phyloP scores from a whole-genome alignment of 148 eudicot species.

The Tetragonia tetragonoides region DNA sequence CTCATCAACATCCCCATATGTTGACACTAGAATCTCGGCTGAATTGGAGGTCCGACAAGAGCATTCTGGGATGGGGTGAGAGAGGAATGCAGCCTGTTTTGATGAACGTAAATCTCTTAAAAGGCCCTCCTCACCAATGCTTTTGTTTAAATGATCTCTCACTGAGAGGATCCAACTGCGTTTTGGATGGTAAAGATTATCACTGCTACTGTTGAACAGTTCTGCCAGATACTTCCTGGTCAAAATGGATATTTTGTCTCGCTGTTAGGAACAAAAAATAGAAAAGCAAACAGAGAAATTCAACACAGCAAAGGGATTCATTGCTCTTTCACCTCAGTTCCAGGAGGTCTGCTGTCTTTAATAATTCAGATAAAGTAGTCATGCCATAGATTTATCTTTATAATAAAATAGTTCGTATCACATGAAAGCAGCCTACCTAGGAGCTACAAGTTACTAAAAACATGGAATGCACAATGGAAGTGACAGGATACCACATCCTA shows the following conservation, averaged over 20 bases:
- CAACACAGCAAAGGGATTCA: not conserved
- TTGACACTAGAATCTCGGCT: constrained; percentile 29
- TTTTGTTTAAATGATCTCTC: constrained; percentile 74
- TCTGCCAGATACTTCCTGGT: constrained; percentile 69
- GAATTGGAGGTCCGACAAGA: constrained; percentile 59
- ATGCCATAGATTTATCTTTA: too few relatives aligned
- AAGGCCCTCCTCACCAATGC: constrained; percentile 71
- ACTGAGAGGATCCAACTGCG: constrained; percentile 73
- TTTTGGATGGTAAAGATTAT: constrained; percentile 64
- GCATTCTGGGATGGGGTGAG: constrained; percentile 88
- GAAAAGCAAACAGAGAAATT: not conserved
- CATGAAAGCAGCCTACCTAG: too few relatives aligned
- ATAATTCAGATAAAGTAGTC: too few relatives aligned
- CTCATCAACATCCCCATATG: constrained; percentile 38
- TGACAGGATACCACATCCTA: not conserved
- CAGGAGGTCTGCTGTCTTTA: too few relatives aligned
- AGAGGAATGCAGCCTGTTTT: constrained; percentile 61
- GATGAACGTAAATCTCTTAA: constrained; percentile 41
- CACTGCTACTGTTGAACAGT: constrained; percentile 55
- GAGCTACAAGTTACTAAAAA: not conserved
- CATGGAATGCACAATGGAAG: not conserved
- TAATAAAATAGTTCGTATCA: too few relatives aligned
- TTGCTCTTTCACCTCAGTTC: not conserved
- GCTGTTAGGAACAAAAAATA: not conserved
- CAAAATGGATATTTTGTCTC: constrained; percentile 8